Conservation (phyloP, 345 rosid species). For the Eucalyptus paniculata region DNA sequence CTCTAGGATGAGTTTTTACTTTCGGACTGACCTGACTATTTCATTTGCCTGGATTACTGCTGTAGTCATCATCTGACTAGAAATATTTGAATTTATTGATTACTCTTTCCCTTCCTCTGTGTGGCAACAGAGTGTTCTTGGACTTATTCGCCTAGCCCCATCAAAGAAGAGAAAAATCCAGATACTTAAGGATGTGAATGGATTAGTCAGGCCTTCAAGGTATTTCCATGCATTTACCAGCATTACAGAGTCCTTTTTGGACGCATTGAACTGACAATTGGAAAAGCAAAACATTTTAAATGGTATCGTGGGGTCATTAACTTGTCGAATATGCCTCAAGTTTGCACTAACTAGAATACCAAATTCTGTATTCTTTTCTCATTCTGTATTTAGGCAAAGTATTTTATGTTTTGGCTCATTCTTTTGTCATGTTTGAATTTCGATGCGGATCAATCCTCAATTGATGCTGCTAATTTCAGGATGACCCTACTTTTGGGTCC, state of each 20-base stretch:
- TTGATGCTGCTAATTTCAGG: neutral
- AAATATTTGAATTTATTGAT: neutral
- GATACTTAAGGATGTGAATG: neutral
- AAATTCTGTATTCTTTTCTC: neutral
- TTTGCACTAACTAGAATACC: neutral
- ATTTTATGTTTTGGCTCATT: neutral
- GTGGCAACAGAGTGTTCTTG: neutral
- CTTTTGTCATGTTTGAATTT: neutral
- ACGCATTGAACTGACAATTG: neutral
- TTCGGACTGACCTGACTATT: neutral
- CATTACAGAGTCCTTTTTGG: neutral
- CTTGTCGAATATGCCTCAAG: neutral
- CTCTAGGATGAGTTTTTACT: neutral
- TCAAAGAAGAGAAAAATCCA: neutral
- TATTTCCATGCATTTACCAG: neutral
- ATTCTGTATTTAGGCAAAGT: neutral
- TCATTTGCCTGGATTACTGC: neutral
- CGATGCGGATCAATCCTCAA: neutral
- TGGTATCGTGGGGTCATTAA: neutral
- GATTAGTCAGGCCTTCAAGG: neutral
- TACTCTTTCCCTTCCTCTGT: neutral
- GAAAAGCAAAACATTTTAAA: neutral
- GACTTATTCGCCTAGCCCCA: neutral
- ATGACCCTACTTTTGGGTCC: slow-evolving; percentile 1
- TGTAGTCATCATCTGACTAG: neutral